phyloP scores from a whole-genome alignment of 805 yeast genomes.

The Cyberlindnera suaveolens region DNA sequence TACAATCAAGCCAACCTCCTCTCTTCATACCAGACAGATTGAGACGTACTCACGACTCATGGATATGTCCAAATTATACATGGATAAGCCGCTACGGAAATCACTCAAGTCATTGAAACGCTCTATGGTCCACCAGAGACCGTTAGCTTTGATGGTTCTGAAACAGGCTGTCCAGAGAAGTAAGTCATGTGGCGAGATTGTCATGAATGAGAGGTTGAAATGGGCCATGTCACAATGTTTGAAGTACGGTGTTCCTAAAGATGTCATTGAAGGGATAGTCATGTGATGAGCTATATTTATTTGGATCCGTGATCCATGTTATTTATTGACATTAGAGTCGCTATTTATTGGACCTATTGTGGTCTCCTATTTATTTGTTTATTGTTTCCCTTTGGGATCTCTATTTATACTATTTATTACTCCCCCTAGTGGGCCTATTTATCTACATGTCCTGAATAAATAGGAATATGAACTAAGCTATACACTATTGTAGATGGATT shows the following conservation, averaged over 20 bases:
- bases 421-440: not conserved
- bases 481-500: not conserved
- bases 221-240: slow-evolving; percentile 10
- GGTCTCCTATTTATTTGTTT: not conserved
- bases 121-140: slow-evolving; percentile 2
- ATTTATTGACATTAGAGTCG: no score
- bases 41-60: slow-evolving; percentile 3
- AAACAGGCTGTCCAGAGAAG: slow-evolving; percentile 7
- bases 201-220: slow-evolving; percentile 8
- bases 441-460: no score
- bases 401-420: not conserved
- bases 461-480: not conserved
- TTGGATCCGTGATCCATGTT: no score
- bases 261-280: slow-evolving; percentile 2
- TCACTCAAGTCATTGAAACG: slow-evolving; percentile 2
- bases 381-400: not conserved
- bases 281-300: slow-evolving; percentile 1
- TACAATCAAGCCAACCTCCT: not conserved
- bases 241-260: slow-evolving; percentile 7
- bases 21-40: not conserved
- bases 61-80: not conserved
- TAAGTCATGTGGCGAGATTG: slow-evolving; percentile 1
- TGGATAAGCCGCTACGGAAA: slow-evolving; percentile 3
- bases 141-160: slow-evolving; percentile 2
- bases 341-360: no score